phyloP scores from a whole-genome alignment of 1,139 yeast genomes.

The Candida neerlandica region DNA sequence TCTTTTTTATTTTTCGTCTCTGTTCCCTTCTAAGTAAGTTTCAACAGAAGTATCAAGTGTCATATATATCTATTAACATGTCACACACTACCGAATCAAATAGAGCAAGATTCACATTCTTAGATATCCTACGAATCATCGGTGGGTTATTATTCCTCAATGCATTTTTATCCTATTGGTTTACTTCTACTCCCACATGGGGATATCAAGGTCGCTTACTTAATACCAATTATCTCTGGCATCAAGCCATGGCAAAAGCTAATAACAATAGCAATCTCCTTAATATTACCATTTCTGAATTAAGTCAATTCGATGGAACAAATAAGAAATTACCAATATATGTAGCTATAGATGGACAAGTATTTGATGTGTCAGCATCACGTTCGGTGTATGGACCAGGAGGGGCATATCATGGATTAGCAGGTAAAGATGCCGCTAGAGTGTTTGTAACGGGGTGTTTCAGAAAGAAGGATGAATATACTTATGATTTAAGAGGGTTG shows the following conservation, averaged over 20 bases:
- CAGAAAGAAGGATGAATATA: slow-evolving; percentile 54
- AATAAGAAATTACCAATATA: slow-evolving; percentile 56
- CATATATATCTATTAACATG: too few species aligned
- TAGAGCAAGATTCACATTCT: slow-evolving; percentile 9
- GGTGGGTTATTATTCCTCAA: slow-evolving; percentile 52
- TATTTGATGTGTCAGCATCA: slow-evolving; percentile 68
- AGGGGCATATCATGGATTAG: slow-evolving; percentile 62
- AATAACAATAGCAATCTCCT: slow-evolving; percentile 14
- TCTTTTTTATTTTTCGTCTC: too few species aligned
- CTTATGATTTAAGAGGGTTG: slow-evolving; percentile 71
- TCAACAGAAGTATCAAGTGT: too few species aligned
- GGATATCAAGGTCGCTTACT: slow-evolving; percentile 56
- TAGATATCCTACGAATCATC: slow-evolving; percentile 48
- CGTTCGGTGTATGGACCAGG: slow-evolving; percentile 62
- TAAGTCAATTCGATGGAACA: slow-evolving; percentile 56
- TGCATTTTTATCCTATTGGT: slow-evolving; percentile 52
- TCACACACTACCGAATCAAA: background rate
- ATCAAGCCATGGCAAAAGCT: slow-evolving; percentile 17
- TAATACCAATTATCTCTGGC: slow-evolving; percentile 44
- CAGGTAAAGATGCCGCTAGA: slow-evolving; percentile 73
- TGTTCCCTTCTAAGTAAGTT: too few species aligned
- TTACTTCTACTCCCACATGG: slow-evolving; percentile 54
- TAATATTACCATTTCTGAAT: slow-evolving; percentile 48
- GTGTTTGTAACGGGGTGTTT: slow-evolving; percentile 82
- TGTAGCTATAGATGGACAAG: slow-evolving; percentile 65